Conservation (phyloP, 495 filamentous ascomycete genomes). For the Evansstolkia leycettana region DNA sequence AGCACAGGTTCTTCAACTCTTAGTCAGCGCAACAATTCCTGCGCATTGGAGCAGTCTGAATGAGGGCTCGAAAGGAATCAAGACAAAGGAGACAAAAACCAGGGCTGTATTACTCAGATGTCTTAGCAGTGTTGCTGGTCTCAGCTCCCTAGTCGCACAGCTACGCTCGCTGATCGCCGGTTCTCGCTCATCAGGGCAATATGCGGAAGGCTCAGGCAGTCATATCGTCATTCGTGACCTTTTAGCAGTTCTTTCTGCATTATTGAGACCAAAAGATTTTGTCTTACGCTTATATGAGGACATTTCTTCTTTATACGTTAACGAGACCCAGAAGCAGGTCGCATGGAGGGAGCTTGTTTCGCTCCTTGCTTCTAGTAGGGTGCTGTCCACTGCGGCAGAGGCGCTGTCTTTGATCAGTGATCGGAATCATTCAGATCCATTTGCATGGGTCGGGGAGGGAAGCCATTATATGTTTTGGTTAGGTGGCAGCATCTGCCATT, state of each 20-base stretch:
- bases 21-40: constrained; percentile 59
- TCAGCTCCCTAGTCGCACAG: constrained; percentile 54
- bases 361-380: constrained; percentile 57
- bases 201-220: constrained; percentile 18
- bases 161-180: constrained; percentile 40
- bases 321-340: constrained; percentile 26
- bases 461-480: constrained; percentile 61
- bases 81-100: constrained; percentile 17
- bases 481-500: constrained; percentile 49
- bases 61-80: constrained; percentile 23
- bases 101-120: constrained; percentile 46
- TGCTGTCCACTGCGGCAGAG: constrained; percentile 64
- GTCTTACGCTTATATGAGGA: constrained; percentile 42
- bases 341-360: constrained; percentile 56
- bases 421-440: constrained; percentile 10
- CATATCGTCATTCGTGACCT: constrained; percentile 21
- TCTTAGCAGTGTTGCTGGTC: constrained; percentile 57
- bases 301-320: constrained; percentile 19
- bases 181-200: constrained; percentile 13
- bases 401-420: constrained; percentile 45
- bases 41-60: constrained; percentile 62
- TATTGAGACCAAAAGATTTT: constrained; percentile 45
- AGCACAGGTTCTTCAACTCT: constrained; percentile 55
- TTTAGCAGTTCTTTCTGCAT: constrained; percentile 33
- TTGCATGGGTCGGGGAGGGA: constrained; percentile 56